Base-by-base conservation (phyloP, 225 moss, liverwort and hornwort species). In the Straminergon stramineum region DNA sequence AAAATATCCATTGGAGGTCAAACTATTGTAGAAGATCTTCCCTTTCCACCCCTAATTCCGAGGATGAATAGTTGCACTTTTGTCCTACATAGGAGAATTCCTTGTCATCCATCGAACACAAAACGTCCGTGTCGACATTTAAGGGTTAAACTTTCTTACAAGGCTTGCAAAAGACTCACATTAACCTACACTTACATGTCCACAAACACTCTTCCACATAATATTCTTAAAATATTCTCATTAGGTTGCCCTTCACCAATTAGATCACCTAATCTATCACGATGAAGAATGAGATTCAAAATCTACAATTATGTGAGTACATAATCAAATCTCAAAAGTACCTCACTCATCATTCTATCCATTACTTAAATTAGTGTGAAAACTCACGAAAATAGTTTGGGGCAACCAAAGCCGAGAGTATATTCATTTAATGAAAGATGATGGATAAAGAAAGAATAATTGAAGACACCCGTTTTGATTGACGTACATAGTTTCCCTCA, bases 241-340 rank as follows among this genome's bases (percentile, higher is more conserved):
- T 51, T 19, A 51, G 4, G 0, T 48, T 16, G 3, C 0, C 4
- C 0, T 48, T 18, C 7, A 28, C 10, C 17, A 11, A 45, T 15
- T 30, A 45, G 10, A 28, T 48, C 18, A 2, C 1, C 1, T 27
- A 30, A 17, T 45, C 30, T 10, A 74, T 17, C 17, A 48, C 17
- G 6, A 28, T 28, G 30, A 31, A 51, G 4, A 51, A 31, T 28
- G 12, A 75, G 48, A 75, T 31, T 75, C 51, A 32, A 75, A 75
- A 52, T 52, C 32, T 76, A 7, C 32, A 75, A 18, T 48, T 45
- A 45, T 45, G 18, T 48, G 6, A 30, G 4, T 13, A 31, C 30
- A 16, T 30, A 11, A 19, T 48, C 7, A 48, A 27, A 48, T 31
- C 19, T 31, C 75, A 75, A 48, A 48, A 31, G 4, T 7, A 31